Base-by-base conservation (phyloP, 202 grass and related monocot species). In the Zizania palustris region DNA sequence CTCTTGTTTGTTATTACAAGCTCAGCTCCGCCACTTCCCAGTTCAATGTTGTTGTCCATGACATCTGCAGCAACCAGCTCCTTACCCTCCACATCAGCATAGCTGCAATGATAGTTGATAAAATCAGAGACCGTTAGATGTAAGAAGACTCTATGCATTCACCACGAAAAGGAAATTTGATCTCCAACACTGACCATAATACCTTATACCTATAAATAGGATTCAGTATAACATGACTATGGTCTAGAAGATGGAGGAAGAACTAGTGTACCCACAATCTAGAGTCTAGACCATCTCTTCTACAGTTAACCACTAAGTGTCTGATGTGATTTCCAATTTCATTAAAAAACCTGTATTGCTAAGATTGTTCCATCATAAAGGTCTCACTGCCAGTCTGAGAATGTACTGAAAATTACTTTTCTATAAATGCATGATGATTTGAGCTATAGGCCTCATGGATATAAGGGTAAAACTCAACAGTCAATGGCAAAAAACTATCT, bases 1-100 rank as follows among this genome's bases (percentile, higher is more conserved):
- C 38, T 80, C 81, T 89, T 97, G 28, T 81, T 82, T 68, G 86
- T 92, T 75, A 93, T 89, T 20, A 99, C 81, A 9, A 95, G 85
- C 83, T 96, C 96, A 62, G 87, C 85, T 3, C 96, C 96, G 76
- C 90, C 91, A 53, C 71, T 87, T 81, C 92, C 89, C 51, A 99
- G 85, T 77, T 96, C 87, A 49, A 99, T 45, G 28, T 41, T 87
- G 35, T 69, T 84, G 37, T 62, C 72, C 13, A 70, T 77, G 50
- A 87, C 87, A 83, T 81, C 82, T 46, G 77, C 63, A 55, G 74
- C 64, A 86, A 92, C 57, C 82, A 97, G 21, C 72, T 93, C 84
- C 69, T 88, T 90, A 59, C 94, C 94, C 80, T 90, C 94, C 55
- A 72, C 72, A 80, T 93, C 88, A 75, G 86, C 76, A 74, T 91